Evolutionary conservation across 129 eudicot species (phyloP), one percentile per base, ranked within the genome.

Genomic region (Flaveria ramosissima): DNA sequence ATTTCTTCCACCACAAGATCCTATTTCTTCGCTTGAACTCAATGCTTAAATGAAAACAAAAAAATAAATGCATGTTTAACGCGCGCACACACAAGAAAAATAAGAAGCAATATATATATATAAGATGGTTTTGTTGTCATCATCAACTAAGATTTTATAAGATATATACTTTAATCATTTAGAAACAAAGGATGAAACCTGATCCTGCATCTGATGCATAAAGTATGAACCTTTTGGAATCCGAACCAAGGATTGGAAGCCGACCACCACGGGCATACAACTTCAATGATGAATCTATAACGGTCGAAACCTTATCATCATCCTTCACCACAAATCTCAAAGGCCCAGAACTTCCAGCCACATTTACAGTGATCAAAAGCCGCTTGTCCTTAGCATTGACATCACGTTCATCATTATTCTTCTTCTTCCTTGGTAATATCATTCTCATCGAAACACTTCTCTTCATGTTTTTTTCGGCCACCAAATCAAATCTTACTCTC

Each of bases 301-400:
- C 89, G 0, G 46, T 59, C 8, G 82, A 69, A 63, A 80, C 91
- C n/a, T 47, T 71, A 9, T 86, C 87, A 8, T 78, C 81, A 20
- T 78, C 87, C 11, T 75, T 82, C 59, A 84, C 95, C 11, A 89
- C 75, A 30, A 86, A 78, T 64, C 86, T 79, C 24, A 89, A 51
- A 9, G 95, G 89, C 24, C 95, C 94, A 4, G 87, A 57, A 59
- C 94, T 89, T 46, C 89, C 94, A 11, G 84, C 52, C 15, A 89
- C 85, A 41, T 79, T 84, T 20, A 86, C 77, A n/a, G 56, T 84
- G 30, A 89, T 82, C 87, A 89, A 82, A 71, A 84, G 39, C 56
- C 94, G 84, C 17, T 30, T 80, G 8, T 48, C 72, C 51, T 65
- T 21, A 19, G 36, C 52, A 56, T 39, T 55, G 20, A 17, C 66